Evolutionary conservation across 192 early-diverging fungal species (phyloP).

Genomic region (Coemansia sp.): DNA sequence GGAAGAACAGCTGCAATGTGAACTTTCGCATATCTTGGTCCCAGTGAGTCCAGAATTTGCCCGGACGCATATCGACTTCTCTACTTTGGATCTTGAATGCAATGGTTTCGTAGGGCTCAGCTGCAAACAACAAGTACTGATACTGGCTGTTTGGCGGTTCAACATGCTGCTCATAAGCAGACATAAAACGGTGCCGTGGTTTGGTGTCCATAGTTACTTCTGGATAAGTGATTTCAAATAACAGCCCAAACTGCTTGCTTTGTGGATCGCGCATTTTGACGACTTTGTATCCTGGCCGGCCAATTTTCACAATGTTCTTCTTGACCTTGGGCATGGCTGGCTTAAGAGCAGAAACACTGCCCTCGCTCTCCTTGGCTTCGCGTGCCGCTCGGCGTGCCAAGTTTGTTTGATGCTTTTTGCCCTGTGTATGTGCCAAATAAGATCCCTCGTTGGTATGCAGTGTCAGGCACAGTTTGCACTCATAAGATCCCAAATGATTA

Average conservation of each 20-base stretch:
- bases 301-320: conserved; percentile 88
- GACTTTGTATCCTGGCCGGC: conserved; percentile 91
- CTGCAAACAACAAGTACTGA: conserved; percentile 94
- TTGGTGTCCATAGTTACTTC: conserved; percentile 80
- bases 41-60: conserved; percentile 93
- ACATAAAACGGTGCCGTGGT: conserved; percentile 95
- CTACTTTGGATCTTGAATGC: conserved; percentile 91
- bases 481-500: conserved; percentile 79
- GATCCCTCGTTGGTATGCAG: conserved; percentile 90
- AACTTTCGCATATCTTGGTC: conserved; percentile 85
- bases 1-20: conserved; percentile 87
- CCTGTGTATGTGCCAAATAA: conserved; percentile 96
- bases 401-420: conserved; percentile 97
- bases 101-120: conserved; percentile 93
- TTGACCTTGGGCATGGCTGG: conserved; percentile 46
- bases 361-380: conserved; percentile 71
- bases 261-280: conserved; percentile 88
- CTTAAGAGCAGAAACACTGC: conserved; percentile 12
- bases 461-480: conserved; percentile 81
- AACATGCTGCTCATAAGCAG: conserved; percentile 89
- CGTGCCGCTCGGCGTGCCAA: conserved; percentile 82
- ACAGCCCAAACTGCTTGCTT: conserved; percentile 81
- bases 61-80: conserved; percentile 85
- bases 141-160: conserved; percentile 82
- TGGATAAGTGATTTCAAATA: conserved; percentile 95